phyloP scores from a whole-genome alignment of 75 land plant genomes.

The Cupressus sempervirens region DNA sequence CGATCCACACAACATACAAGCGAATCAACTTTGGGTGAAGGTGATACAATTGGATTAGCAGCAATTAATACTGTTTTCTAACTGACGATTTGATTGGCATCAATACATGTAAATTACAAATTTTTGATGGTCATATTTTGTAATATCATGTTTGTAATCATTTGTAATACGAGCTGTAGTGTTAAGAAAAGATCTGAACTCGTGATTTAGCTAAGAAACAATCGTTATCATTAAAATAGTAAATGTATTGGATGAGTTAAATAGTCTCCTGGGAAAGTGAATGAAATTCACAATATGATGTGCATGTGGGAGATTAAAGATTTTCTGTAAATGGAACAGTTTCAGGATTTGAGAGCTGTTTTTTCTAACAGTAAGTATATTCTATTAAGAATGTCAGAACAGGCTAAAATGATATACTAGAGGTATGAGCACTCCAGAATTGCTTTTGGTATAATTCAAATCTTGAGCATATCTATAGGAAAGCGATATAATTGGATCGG shows the following conservation, averaged over 20 bases:
- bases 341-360: not conserved
- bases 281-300: too few species aligned
- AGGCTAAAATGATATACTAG: too few species aligned
- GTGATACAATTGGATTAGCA: constrained; percentile 23
- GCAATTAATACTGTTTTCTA: constrained; percentile 14
- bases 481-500: constrained; percentile 17
- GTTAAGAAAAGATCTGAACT: not conserved
- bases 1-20: not conserved
- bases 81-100: not conserved
- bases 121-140: constrained; percentile 1
- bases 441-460: not conserved
- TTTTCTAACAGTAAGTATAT: not conserved
- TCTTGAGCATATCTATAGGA: too few species aligned
- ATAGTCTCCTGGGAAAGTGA: not conserved
- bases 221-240: not conserved
- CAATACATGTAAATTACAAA: not conserved
- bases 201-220: not conserved
- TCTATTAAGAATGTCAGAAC: not conserved
- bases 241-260: not conserved
- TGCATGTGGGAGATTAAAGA: not conserved
- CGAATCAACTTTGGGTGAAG: constrained; percentile 11
- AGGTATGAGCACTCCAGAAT: not conserved
- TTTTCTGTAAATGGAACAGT: not conserved
- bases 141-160: not conserved
- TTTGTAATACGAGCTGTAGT: not conserved